phyloP scores from a whole-genome alignment of 352 stramenopile species.

The Phytophthora brassicae region DNA sequence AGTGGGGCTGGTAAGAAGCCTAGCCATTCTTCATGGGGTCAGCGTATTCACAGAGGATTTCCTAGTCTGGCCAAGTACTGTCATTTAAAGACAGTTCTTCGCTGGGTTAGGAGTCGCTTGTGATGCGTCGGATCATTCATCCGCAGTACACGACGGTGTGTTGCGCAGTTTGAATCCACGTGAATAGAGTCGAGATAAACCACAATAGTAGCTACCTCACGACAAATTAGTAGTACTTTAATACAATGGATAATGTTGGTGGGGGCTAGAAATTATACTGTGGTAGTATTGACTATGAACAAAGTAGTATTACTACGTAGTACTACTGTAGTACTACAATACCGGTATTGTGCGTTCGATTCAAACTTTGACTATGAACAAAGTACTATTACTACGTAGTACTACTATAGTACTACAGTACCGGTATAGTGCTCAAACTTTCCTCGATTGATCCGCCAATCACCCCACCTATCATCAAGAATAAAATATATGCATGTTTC shows the following conservation, averaged over 20 bases:
- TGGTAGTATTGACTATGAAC: slow-evolving; percentile 16
- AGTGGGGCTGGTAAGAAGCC: slow-evolving; percentile 29
- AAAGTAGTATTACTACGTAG: slow-evolving; percentile 16
- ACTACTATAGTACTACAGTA: no score
- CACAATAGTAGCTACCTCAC: not conserved
- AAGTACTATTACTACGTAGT: no score
- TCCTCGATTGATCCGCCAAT: no score
- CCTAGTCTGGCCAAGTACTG: slow-evolving; percentile 12
- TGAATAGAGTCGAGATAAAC: slow-evolving; percentile 19
- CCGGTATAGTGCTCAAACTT: no score
- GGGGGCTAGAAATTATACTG: not conserved
- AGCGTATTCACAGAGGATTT: slow-evolving; percentile 14
- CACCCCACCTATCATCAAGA: no score
- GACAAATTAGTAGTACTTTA: slow-evolving; percentile 24
- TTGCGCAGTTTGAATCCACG: slow-evolving; percentile 39
- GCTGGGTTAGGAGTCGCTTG: slow-evolving; percentile 20
- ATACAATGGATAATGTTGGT: slow-evolving; percentile 18
- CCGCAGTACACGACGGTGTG: slow-evolving; percentile 34
- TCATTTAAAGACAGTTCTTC: slow-evolving; percentile 23
- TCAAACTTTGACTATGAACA: no score
- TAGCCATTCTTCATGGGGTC: slow-evolving; percentile 36
- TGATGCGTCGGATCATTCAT: slow-evolving; percentile 30
- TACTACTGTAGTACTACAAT: no score
- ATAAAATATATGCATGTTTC: no score
- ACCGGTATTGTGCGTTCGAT: no score